These are phyloP conservation scores for Diaporthe capsici DNA, from an alignment of 2,329 filamentous ascomycete species.

Conservation along the genomic window DNA sequence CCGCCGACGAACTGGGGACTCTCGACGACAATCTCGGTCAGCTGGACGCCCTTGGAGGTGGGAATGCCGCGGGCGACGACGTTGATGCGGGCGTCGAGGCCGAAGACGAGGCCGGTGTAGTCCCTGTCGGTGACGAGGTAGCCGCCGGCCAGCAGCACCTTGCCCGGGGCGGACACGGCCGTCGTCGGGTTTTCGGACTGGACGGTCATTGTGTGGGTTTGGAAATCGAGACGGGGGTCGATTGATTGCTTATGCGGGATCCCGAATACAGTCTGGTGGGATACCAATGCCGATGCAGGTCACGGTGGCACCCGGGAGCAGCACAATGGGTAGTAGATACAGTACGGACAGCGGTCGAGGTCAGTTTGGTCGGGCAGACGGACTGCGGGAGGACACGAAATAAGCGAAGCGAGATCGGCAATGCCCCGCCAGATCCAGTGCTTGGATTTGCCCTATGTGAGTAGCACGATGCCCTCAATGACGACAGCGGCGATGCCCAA, in stretches of 20 bases:
- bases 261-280: background rate
- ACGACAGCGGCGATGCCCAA: slow-evolving; percentile 27
- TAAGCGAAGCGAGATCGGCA: slow-evolving; percentile 26
- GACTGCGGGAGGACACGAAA: background rate
- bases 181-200: slow-evolving; percentile 52
- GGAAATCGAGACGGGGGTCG: background rate
- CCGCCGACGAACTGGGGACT: slow-evolving; percentile 93
- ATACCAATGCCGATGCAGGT: background rate
- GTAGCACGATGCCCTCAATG: slow-evolving; percentile 36
- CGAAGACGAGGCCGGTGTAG: slow-evolving; percentile 83
- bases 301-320: background rate
- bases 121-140: slow-evolving; percentile 93
- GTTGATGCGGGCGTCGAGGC: slow-evolving; percentile 77
- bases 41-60: slow-evolving; percentile 73
- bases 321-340: background rate
- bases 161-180: slow-evolving; percentile 92
- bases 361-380: background rate
- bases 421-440: slow-evolving; percentile 3
- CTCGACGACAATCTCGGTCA: slow-evolving; percentile 83
- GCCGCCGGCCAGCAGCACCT: slow-evolving; percentile 94
- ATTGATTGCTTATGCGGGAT: background rate
- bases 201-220: slow-evolving; percentile 23
- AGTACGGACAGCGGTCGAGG: background rate
- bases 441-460: background rate
- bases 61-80: slow-evolving; percentile 71